A percentile compares a stretch with the other conserved stretches of the same genome.
Evolutionary conservation across 208 protist genomes (phyloP).

Genomic region (Trypanosoma brucei): DNA sequence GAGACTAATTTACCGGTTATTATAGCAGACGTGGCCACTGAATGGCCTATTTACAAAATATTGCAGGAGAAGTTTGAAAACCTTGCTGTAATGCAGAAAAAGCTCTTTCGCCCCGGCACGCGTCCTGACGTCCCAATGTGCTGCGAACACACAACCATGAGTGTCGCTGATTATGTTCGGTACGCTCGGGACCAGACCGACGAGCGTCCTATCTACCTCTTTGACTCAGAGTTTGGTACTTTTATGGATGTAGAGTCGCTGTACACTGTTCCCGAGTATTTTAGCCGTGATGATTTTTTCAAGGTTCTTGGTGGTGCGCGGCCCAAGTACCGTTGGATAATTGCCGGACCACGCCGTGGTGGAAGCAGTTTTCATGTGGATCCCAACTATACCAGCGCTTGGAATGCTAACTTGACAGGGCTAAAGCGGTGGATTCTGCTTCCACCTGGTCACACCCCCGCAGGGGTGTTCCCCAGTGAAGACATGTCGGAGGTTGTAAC

Average conservation of each 20-base stretch:
- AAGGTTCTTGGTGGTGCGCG: constrained; percentile 52
- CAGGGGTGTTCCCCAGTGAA: constrained; percentile 66
- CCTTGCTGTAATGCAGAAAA: constrained; percentile 42
- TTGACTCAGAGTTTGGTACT: constrained; percentile 79
- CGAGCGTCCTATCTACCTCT: constrained; percentile 90
- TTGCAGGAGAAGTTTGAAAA: constrained; percentile 62
- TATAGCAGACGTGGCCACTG: constrained; percentile 68
- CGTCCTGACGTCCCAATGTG: constrained; percentile 54
- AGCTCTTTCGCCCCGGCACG: constrained; percentile 36
- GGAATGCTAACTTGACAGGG: constrained; percentile 87
- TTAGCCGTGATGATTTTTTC: constrained; percentile 83
- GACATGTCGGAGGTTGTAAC: constrained; percentile 85
- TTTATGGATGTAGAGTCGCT: constrained; percentile 49
- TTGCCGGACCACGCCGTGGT: constrained; percentile 72
- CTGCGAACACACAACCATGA: constrained; percentile 87
- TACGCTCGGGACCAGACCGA: constrained; percentile 76
- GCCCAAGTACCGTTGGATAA: constrained; percentile 88
- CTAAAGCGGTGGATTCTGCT: constrained; percentile 88
- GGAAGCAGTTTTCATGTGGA: constrained; percentile 90
- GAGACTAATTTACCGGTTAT: constrained; percentile 64
- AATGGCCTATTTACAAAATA: constrained; percentile 79
- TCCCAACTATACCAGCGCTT: constrained; percentile 84
- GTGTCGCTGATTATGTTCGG: constrained; percentile 72
- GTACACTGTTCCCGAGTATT: constrained; percentile 79
- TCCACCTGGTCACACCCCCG: constrained; percentile 64